phyloP scores from a whole-genome alignment of 169 alveolate species.

The Cryptosporidium parvum region DNA sequence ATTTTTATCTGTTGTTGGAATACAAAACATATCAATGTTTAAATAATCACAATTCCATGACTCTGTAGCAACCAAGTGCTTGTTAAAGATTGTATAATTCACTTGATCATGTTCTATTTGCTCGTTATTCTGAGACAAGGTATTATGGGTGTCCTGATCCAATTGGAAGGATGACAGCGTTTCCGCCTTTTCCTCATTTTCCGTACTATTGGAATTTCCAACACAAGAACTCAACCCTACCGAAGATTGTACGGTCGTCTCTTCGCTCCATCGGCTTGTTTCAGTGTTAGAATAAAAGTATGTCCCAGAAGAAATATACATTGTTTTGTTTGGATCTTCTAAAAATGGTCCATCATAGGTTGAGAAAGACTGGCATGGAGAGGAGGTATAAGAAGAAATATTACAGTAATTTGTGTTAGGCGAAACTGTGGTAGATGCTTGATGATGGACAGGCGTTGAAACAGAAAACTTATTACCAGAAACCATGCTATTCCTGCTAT shows the following conservation, averaged over 20 bases:
- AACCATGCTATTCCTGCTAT: constrained; percentile 9
- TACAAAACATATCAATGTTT: constrained; percentile 50
- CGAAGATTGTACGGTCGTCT: constrained; percentile 23
- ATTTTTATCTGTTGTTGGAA: constrained; percentile 32
- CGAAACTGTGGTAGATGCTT: constrained; percentile 68
- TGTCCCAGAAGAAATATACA: constrained; percentile 28
- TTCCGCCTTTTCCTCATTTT: constrained; percentile 35
- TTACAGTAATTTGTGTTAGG: constrained; percentile 74
- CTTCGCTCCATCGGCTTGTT: constrained; percentile 59
- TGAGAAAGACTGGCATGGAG: constrained; percentile 71
- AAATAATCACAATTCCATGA: constrained; percentile 62
- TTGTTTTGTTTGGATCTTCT: constrained; percentile 73
- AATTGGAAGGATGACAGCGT: constrained; percentile 18
- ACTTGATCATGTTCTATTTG: constrained; percentile 44
- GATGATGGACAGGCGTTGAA: constrained; percentile 72
- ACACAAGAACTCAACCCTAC: constrained; percentile 1
- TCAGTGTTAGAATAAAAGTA: constrained; percentile 45
- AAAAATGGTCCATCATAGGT: constrained; percentile 70
- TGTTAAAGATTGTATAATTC: constrained; percentile 25
- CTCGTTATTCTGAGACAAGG: constrained; percentile 48
- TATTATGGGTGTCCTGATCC: constrained; percentile 15
- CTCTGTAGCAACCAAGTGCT: constrained; percentile 16
- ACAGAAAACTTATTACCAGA: constrained; percentile 27
- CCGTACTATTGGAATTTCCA: constrained; percentile 8
- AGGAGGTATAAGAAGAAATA: constrained; percentile 63